Evolutionary conservation across 768 basidiomycete genomes (phyloP).

Genomic region (Sporobolomyces roseus): DNA sequence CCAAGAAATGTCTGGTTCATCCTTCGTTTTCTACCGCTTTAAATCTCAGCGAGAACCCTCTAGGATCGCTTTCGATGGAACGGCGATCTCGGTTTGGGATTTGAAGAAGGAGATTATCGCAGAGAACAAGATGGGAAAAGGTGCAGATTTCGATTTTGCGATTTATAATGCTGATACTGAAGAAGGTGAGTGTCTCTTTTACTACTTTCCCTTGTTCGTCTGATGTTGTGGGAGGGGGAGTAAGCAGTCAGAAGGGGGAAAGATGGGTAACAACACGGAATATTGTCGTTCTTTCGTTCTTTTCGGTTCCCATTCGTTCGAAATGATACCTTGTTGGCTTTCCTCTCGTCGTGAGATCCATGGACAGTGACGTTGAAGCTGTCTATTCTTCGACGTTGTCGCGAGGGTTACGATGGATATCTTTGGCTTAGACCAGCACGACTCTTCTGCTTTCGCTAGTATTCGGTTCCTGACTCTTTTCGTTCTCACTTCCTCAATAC

Average conservation of each 20-base stretch:
- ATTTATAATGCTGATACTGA: constrained; percentile 78
- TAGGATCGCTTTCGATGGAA: constrained; percentile 94
- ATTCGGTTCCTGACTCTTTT: constrained; percentile 2
- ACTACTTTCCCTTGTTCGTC: neutral
- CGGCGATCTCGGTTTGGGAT: constrained; percentile 97
- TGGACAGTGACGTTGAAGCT: no score
- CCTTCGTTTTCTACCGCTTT: constrained; percentile 61
- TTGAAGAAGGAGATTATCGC: constrained; percentile 97
- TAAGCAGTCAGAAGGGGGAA: no score
- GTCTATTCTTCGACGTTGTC: no score
- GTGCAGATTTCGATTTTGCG: constrained; percentile 88
- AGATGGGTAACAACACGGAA: no score
- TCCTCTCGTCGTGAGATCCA: no score
- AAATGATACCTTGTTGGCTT: no score
- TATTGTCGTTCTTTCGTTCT: no score
- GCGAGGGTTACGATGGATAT: no score
- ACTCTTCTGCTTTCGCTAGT: no score
- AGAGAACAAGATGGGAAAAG: constrained; percentile 88
- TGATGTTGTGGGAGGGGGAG: neutral
- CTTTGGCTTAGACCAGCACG: no score
- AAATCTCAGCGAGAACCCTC: constrained; percentile 91
- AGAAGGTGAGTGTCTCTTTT: constrained; percentile 65
- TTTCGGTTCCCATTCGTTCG: no score
- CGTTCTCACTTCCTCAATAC: constrained; percentile 12
- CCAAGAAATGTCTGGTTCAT: constrained; percentile 17